These are phyloP conservation scores for Paecilomyces niveus DNA, from an alignment of 2,329 filamentous ascomycete genomes.

Conservation along the genomic window DNA sequence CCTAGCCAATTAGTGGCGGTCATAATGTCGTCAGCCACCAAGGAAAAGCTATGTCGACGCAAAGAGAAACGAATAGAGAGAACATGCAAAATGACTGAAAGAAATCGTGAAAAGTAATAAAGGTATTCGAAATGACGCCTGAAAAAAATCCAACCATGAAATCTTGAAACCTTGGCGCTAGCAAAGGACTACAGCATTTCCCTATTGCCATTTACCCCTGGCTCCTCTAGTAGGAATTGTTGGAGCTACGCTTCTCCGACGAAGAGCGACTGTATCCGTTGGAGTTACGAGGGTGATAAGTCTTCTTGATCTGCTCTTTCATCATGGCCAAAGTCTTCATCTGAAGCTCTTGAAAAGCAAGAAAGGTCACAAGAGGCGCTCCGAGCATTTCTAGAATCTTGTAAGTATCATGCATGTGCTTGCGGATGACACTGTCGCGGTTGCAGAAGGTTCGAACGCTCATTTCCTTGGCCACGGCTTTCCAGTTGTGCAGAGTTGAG, in stretches of 20 bases:
- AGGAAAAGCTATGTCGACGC: not conserved
- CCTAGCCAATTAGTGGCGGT: not conserved
- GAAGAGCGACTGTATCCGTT: slow-evolving; percentile 4
- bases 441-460: slow-evolving; percentile 44
- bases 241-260: slow-evolving; percentile 1
- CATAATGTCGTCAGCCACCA: not conserved
- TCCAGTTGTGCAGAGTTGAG: slow-evolving; percentile 46
- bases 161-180: not conserved
- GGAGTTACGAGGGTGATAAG: slow-evolving; percentile 6
- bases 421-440: slow-evolving; percentile 43
- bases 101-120: not conserved
- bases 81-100: no score
- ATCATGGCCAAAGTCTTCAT: slow-evolving; percentile 25
- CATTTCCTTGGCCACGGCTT: slow-evolving; percentile 40
- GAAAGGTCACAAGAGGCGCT: slow-evolving; percentile 30
- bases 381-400: slow-evolving; percentile 45
- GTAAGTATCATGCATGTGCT: slow-evolving; percentile 43
- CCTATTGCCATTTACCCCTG: not conserved
- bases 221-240: not conserved
- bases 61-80: not conserved
- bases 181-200: not conserved
- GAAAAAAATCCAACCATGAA: not conserved
- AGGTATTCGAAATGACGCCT: not conserved
- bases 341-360: slow-evolving; percentile 33
- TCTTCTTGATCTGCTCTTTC: slow-evolving; percentile 21